Percentiles rank a stretch among this genome's conserved stretches.
These are phyloP conservation scores for Fusarium cicatricum DNA, from an alignment of 2,329 filamentous ascomycete genomes.

Conservation along the genomic window DNA sequence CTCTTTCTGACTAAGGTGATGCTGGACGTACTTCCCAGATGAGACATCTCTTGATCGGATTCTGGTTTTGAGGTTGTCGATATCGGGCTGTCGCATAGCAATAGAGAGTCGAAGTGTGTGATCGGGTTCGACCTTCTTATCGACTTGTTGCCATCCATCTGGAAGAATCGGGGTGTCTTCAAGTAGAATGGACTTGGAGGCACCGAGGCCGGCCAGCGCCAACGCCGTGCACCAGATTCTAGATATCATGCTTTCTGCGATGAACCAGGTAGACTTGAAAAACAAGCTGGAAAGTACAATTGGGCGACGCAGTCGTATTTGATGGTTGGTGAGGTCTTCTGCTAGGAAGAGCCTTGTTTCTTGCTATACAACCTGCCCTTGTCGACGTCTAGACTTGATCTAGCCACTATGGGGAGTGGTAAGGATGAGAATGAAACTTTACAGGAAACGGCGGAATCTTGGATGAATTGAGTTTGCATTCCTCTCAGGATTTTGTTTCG, in stretches of 20 bases:
- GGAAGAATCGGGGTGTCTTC: constrained; percentile 43
- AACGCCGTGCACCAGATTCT: constrained; percentile 19
- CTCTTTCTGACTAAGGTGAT: constrained; percentile 49
- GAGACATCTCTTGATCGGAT: constrained; percentile 31
- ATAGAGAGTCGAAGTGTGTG: constrained; percentile 44
- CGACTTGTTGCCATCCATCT: constrained; percentile 43
- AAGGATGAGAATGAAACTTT: neutral
- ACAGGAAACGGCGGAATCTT: neutral
- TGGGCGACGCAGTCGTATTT: neutral
- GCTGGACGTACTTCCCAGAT: constrained; percentile 12
- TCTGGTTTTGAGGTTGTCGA: constrained; percentile 38
- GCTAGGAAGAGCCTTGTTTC: neutral
- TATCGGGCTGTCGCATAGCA: constrained; percentile 45
- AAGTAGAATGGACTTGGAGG: constrained; percentile 33
- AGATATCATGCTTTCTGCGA: constrained; percentile 25
- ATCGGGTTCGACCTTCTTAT: constrained; percentile 32
- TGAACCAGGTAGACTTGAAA: neutral
- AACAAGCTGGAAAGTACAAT: neutral
- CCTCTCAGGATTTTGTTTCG: neutral
- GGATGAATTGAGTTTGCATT: neutral
- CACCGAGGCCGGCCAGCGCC: constrained; percentile 38
- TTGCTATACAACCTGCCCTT: neutral
- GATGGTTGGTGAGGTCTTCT: neutral
- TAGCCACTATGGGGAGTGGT: neutral
- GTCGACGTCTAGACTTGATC: neutral